Base-by-base conservation (phyloP, 139 green algal species). In the Spirogloea muscicola region DNA sequence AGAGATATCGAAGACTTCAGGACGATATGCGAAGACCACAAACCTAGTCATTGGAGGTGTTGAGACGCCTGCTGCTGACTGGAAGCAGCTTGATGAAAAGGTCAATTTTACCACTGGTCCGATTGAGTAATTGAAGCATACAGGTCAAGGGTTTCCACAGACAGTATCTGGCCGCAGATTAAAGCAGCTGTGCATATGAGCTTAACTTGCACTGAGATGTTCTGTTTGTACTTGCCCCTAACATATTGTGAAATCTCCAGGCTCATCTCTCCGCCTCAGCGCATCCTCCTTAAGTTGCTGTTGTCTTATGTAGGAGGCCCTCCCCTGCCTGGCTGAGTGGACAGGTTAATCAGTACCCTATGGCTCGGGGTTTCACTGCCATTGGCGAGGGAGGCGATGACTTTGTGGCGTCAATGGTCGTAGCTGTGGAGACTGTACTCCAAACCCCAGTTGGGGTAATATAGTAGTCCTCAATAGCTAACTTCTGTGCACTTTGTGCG, bases 361-460 rank as follows among this genome's bases (percentile, higher is more conserved):
- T 33, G n/a, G 34, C 77, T 25, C 25, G 70, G 27, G 70, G 74
- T 1, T 79, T 79, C 62, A 79, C 68, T 5, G 70, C 70, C 31
- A 79, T 79, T 1, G 70, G 70, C 27, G 76, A 13, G 29, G 70
- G 70, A 10, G 70, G 70, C 46, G 70, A 79, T 1, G 70, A 79
- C 39, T 79, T 79, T 70, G 70, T 84, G 7, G 25, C 73, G 46
- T 84, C 70, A 10, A 82, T 79, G 70, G 70, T 79, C 29, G 72
- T 42, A n/a, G 70, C 70, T 18, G 70, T 79, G 69, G 72, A 79
- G 44, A 73, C 70, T 25, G 71, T 79, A 4, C 21, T 79, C n/a
- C 4, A 74, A 1, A 48, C 18, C 9, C n/a, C 49, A 6, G 18
- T 76, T 33, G 70, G 84, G 71, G 46, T 74, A 61, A 74, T 64